phyloP scores from a whole-genome alignment of 2,329 filamentous ascomycete genomes.

The Fusarium floridanum region DNA sequence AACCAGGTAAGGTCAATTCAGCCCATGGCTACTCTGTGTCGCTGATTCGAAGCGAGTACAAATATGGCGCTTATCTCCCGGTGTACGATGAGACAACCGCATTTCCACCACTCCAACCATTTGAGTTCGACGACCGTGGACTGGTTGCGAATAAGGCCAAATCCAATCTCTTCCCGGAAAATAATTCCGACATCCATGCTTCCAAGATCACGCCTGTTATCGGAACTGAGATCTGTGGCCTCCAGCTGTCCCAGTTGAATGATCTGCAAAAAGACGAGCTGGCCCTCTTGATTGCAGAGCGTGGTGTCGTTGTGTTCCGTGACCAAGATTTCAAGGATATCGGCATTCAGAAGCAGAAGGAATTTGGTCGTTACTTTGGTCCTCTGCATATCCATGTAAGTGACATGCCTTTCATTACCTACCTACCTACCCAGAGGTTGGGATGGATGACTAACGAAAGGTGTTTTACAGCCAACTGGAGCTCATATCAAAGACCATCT shows the following conservation, averaged over 20 bases:
- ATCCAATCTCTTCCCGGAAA: constrained; percentile 40
- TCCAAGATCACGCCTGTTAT: constrained; percentile 45
- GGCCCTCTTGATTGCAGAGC: constrained; percentile 57
- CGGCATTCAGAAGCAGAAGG: constrained; percentile 53
- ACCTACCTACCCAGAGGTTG: too few species aligned
- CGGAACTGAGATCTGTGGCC: constrained; percentile 56
- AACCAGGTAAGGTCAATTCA: neutral
- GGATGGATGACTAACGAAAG: neutral
- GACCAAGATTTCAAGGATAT: constrained; percentile 53
- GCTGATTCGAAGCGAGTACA: constrained; percentile 40
- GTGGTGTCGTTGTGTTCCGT: constrained; percentile 48
- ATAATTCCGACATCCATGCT: neutral
- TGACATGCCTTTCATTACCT: too few species aligned
- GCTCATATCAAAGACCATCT: constrained; percentile 58
- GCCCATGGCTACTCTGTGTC: neutral
- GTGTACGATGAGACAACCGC: constrained; percentile 49
- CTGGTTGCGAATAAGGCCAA: constrained; percentile 49
- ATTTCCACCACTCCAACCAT: constrained; percentile 46
- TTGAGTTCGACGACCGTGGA: constrained; percentile 49
- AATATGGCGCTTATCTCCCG: constrained; percentile 50
- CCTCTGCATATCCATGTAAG: neutral
- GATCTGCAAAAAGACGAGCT: constrained; percentile 57
- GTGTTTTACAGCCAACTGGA: constrained; percentile 53
- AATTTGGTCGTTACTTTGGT: constrained; percentile 40
- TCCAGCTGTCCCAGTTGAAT: constrained; percentile 55